phyloP scores from a whole-genome alignment of 352 stramenopile genomes.

The Saprolegnia diclina region DNA sequence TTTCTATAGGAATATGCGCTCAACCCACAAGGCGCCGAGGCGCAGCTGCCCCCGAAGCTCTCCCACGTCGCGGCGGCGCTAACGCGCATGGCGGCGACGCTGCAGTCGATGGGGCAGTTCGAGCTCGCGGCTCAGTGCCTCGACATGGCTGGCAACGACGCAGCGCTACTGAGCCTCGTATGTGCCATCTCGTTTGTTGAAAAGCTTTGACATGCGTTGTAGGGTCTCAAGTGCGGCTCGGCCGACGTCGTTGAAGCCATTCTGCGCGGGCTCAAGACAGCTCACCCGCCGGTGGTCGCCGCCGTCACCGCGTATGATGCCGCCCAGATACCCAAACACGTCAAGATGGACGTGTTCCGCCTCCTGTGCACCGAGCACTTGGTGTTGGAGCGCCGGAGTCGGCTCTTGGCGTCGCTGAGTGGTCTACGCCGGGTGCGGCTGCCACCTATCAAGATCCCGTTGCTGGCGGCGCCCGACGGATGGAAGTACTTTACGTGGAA shows the following conservation, averaged over 20 bases:
- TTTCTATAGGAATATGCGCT: slow-evolving; percentile 26
- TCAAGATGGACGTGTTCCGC: slow-evolving; percentile 35
- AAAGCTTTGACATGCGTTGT: neutral
- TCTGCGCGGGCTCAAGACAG: slow-evolving; percentile 45
- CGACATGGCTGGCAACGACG: slow-evolving; percentile 64
- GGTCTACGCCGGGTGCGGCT: slow-evolving; percentile 36
- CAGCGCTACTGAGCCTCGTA: slow-evolving; percentile 48
- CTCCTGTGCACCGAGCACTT: slow-evolving; percentile 62
- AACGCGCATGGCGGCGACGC: slow-evolving; percentile 37
- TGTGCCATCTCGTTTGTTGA: neutral
- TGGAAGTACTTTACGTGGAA: slow-evolving; percentile 46
- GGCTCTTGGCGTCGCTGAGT: slow-evolving; percentile 43
- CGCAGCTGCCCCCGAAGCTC: slow-evolving; percentile 14
- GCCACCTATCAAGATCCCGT: neutral
- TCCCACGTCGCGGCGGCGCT: neutral
- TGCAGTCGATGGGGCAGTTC: slow-evolving; percentile 48
- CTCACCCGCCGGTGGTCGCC: slow-evolving; percentile 50
- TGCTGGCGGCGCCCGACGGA: neutral
- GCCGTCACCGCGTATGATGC: slow-evolving; percentile 32
- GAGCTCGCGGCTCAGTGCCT: slow-evolving; percentile 55
- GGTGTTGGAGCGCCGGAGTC: slow-evolving; percentile 56
- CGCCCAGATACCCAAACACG: neutral
- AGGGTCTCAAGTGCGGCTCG: slow-evolving; percentile 31
- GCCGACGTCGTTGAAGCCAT: slow-evolving; percentile 33
- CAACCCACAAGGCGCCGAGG: neutral